Base-by-base conservation (phyloP, 352 stramenopile genomes). In the Globisporangium polare region DNA sequence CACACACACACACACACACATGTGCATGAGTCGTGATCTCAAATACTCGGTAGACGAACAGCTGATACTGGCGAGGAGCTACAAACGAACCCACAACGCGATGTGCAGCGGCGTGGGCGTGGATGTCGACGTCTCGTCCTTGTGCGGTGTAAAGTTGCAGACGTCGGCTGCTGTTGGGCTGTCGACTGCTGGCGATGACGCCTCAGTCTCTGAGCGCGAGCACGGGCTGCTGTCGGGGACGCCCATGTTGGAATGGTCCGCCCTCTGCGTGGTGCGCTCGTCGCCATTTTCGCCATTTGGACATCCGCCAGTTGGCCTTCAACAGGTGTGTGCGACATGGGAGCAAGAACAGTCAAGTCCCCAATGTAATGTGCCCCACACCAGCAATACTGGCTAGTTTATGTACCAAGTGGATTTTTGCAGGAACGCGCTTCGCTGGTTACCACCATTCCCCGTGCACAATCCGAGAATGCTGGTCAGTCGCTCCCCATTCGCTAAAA, bases 81-180 rank as follows among this genome's bases (percentile, higher is more conserved):
- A 29, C 12, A 33, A 1, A 59, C 72, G 51, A 55, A 86, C 80
- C 80, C 80, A 89, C 47, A 89, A 58, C 37, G 80, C 77, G 41
- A 89, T 71, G 53, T 89, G 80, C 4, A 89, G 75, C 8, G 69
- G 58, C 13, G 80, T 79, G 33, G 69, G 72, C 5, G 46, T 6
- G 5, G 13, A 27, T n/a, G 20, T 17, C 45, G 5, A 20, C 17
- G 20, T 33, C 31, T 42, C 45, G n/a, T 50, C 7, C 29, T 43
- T 35, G 31, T 56, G 35, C 56, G 8, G 1, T 7, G 24, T 5
- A 41, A 13, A 35, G 8, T 6, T 22, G 26, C 13, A 37, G 15
- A 1, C 39, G 27, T 26, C n/a, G 37, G 15, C 31, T 33, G 12
- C 24, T 39, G 35, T 22, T 46, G 26, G 53, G 15, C 10, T 20